Base-by-base conservation (phyloP, 495 filamentous ascomycete species). In the Aspergillus steynii region DNA sequence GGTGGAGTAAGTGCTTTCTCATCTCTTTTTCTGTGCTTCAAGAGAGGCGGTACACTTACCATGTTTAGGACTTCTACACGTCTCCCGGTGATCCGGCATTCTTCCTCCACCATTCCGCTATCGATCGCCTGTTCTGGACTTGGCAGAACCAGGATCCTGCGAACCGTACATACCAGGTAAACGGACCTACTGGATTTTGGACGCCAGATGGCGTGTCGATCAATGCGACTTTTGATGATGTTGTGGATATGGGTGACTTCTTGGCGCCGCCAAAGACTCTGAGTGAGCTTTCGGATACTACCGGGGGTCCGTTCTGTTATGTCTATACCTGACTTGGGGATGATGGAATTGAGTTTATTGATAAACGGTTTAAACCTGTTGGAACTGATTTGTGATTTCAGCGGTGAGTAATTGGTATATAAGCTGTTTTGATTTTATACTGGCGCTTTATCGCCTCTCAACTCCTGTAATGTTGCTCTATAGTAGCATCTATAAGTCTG, bases 81-180 rank as follows among this genome's bases (percentile, higher is more conserved):
- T 56, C 52, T 10, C 61, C 57, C 29, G 57, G 52, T 9, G 82
- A 85, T 62, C 82, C 81, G 0, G 60, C 81, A 5, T 83, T 83
- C 70, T 83, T 77, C 61, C 75, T 84, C 51, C 82, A 84, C 62
- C 81, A 84, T 51, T 72, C 75, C 8, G 68, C 78, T 26, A 65
- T 84, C 0, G 82, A 83, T 60, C 73, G 82, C 0, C 51, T 82
- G 1, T 85, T 80, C 79, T 83, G 79, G 79, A 70, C 74, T 32
- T 85, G 82, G 83, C 81, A 84, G 65, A 60, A 59, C 20, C 46
- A 31, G 20, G 47, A 60, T 25, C 80, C 5, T 77, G 75, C 25
- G 7, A 26, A 45, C 0, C 56, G 61, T 9, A 59, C 56, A 2
- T 64, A 55, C 58, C 65, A 72, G 2, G 64, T 61, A 6, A 61